These are phyloP conservation scores for Pseudocercospora vitis DNA, from an alignment of 2,329 filamentous ascomycete species.

Conservation along the genomic window DNA sequence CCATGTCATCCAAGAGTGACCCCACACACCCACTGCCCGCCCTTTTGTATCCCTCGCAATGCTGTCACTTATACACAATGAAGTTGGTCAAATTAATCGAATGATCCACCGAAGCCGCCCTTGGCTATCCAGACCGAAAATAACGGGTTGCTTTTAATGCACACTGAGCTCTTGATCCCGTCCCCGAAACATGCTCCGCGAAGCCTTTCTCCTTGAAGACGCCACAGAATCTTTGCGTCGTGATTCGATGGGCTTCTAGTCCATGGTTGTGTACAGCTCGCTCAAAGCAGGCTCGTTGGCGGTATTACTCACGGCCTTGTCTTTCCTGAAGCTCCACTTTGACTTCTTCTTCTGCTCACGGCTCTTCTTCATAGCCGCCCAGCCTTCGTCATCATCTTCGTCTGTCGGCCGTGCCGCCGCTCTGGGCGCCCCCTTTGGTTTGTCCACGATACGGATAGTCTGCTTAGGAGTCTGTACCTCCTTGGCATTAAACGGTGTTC, in stretches of 20 bases:
- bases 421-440: slow-evolving; percentile 38
- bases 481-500: slow-evolving; percentile 24
- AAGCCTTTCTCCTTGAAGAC: not conserved
- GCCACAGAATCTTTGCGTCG: not conserved
- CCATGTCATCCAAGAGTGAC: not conserved
- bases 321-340: slow-evolving; percentile 30
- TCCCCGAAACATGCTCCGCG: not conserved
- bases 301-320: slow-evolving; percentile 23
- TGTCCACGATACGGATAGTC: slow-evolving; percentile 41
- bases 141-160: not conserved
- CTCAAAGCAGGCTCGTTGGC: slow-evolving; percentile 27
- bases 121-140: slow-evolving; percentile 2
- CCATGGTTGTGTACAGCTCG: slow-evolving; percentile 34
- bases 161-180: not conserved
- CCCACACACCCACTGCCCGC: not conserved
- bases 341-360: slow-evolving; percentile 37
- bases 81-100: slow-evolving; percentile 3
- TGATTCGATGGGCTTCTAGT: slow-evolving; percentile 22
- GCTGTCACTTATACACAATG: slow-evolving; percentile 19
- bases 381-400: slow-evolving; percentile 41
- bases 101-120: not conserved
- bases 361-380: slow-evolving; percentile 39
- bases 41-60: slow-evolving; percentile 22
- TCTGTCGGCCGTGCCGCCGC: slow-evolving; percentile 20
- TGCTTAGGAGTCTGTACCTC: slow-evolving; percentile 27